Percentiles rank a stretch among this genome's conserved stretches.
These are phyloP conservation scores for Phytophthora pini DNA, from an alignment of 352 stramenopile species.

Conservation along the genomic window DNA sequence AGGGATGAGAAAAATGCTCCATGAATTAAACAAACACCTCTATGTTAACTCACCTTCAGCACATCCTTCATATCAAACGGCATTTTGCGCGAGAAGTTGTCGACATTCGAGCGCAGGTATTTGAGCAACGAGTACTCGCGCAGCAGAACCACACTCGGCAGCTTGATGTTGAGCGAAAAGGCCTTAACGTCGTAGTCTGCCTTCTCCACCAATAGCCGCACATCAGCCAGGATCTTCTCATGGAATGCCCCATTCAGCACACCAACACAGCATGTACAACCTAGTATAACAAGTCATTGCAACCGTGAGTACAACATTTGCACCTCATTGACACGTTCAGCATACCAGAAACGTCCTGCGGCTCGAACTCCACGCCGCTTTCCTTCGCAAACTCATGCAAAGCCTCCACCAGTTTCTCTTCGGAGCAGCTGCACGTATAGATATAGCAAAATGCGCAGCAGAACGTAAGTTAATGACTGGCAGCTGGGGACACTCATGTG, in stretches of 20 bases:
- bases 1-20: neutral
- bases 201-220: constrained; percentile 44
- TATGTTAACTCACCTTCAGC: constrained; percentile 58
- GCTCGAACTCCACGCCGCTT: constrained; percentile 24
- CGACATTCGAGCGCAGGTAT: constrained; percentile 48
- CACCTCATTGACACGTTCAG: constrained; percentile 1
- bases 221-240: constrained; percentile 49
- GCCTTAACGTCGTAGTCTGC: constrained; percentile 65
- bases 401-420: constrained; percentile 38
- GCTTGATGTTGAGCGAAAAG: constrained; percentile 84
- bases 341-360: constrained; percentile 29
- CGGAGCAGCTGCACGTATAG: constrained; percentile 26
- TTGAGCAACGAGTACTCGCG: constrained; percentile 79
- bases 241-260: constrained; percentile 59
- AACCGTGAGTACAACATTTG: constrained; percentile 2
- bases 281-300: constrained; percentile 22
- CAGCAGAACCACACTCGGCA: constrained; percentile 79
- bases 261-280: constrained; percentile 77
- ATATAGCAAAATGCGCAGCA: constrained; percentile 3
- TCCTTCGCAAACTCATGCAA: constrained; percentile 30
- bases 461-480: constrained; percentile 9
- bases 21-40: neutral
- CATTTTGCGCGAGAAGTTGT: constrained; percentile 40
- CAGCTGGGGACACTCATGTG: neutral
- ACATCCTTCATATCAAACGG: constrained; percentile 81